Conservation (phyloP, 108 stramenopile species). For the Bacterosira constricta region DNA sequence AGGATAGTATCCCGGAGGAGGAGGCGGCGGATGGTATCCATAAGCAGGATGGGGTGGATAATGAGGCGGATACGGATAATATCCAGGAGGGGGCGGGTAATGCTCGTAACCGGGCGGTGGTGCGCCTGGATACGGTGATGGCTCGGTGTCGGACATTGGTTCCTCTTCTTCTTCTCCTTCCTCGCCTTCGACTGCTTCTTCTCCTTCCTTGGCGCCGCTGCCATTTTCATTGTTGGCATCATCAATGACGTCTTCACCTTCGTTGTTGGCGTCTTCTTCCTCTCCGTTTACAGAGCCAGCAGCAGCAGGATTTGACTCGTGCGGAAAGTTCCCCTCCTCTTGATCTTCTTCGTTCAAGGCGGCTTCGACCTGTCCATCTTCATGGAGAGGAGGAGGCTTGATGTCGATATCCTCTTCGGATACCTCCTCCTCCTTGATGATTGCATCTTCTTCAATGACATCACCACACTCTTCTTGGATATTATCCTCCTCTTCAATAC, state of each 20-base stretch:
- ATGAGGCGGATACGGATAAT: constrained; percentile 26
- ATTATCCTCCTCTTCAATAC: neutral
- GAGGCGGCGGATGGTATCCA: constrained; percentile 23
- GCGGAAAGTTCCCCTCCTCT: neutral
- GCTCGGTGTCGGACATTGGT: neutral
- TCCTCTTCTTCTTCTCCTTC: neutral
- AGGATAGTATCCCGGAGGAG: constrained; percentile 39
- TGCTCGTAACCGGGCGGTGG: neutral
- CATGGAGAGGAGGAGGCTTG: neutral
- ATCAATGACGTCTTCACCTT: neutral
- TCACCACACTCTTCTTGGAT: neutral
- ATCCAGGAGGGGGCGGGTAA: constrained; percentile 4
- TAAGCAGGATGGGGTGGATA: constrained; percentile 27
- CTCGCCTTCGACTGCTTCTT: neutral
- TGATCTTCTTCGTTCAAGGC: neutral
- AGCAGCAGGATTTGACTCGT: neutral
- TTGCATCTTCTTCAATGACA: neutral
- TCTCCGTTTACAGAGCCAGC: neutral
- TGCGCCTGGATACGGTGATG: neutral
- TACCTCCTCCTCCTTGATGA: neutral
- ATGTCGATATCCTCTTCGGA: neutral
- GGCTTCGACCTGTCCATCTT: no score
- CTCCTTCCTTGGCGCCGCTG: neutral
- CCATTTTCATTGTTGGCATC: constrained; percentile 1
- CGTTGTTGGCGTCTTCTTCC: neutral